These are phyloP conservation scores for Fusarium domesticum DNA, from an alignment of 2,329 filamentous ascomycete species.

Conservation along the genomic window DNA sequence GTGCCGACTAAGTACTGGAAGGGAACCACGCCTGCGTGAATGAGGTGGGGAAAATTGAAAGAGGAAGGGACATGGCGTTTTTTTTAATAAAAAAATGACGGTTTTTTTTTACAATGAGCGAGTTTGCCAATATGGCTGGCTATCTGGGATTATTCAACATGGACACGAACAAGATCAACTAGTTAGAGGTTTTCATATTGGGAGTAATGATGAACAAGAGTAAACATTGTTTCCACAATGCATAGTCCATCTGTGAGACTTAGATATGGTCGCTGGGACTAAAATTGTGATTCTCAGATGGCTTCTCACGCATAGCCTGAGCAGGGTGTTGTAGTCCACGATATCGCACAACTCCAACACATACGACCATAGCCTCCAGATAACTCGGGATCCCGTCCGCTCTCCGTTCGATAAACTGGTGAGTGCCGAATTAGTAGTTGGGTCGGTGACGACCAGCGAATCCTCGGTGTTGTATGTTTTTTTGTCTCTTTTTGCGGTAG, in stretches of 20 bases:
- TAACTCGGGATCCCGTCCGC: slow-evolving; percentile 20
- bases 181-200: too few species aligned
- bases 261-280: not conserved
- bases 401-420: slow-evolving; percentile 15
- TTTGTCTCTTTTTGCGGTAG: not conserved
- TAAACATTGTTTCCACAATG: too few species aligned
- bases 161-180: too few species aligned
- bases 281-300: not conserved
- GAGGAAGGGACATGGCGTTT: not conserved
- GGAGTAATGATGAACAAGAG: too few species aligned
- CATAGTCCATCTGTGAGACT: too few species aligned
- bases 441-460: too few species aligned
- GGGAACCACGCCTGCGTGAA: slow-evolving; percentile 18
- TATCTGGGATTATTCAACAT: not conserved
- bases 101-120: too few species aligned
- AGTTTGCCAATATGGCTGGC: too few species aligned
- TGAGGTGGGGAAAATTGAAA: not conserved
- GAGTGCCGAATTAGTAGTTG: slow-evolving; percentile 19
- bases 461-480: slow-evolving; percentile 19
- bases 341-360: not conserved
- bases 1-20: slow-evolving; percentile 71
- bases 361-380: slow-evolving; percentile 20
- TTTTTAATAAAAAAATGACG: slow-evolving; percentile 8
- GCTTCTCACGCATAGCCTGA: too few species aligned
- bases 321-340: too few species aligned